Evolutionary conservation across 345 rosid genomes (phyloP), one percentile per base, ranked within the genome.

Genomic region (Geranium rotundifolium): DNA sequence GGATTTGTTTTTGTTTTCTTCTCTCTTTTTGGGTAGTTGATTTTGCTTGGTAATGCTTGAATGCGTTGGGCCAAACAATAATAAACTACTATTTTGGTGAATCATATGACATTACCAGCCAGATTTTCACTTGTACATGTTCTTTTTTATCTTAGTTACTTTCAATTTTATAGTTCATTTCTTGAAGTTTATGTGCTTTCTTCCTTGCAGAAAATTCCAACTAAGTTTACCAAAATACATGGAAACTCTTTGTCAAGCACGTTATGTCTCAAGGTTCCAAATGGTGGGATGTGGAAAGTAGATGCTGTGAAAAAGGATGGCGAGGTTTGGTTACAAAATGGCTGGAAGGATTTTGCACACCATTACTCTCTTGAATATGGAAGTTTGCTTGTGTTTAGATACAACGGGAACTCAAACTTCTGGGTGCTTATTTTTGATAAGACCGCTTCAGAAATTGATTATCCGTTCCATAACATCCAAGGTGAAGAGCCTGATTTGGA

Each of bases 191-290:
- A 41, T 41, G 50, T 41, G 14, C 9, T 41, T 13, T 41, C 50
- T 3, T 41, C 50, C 50, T 12, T 41, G 50, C 72, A 75, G 79
- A 31, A 19, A 46, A 57, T 75, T 41, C 79, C 75, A 5, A 62
- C 29, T 14, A 68, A 54, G 19, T 68, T 71, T 62, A 61, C 58
- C 41, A 61, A 61, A 19, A 64, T 62, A 1, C 46, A 58, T 29
- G 67, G 75, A 23, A 27, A 29, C 4, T 27, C 18, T 19, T 41
- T 75, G n/a, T 16, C 67, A 15, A 58, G 31, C 19, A 3, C 3
- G 0, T 69, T 50, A 3, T 15, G 8, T 15, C 65, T 72, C 2
- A 39, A 39, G 61, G 69, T 66, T 16, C 65, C 64, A 4, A 50
- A 14, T 18, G 76, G 76, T 19, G 55, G 54, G 2, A 23, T 3